Base-by-base conservation (phyloP, 1,284 basidiomycete species). In the Paramarasmius palmivorus region DNA sequence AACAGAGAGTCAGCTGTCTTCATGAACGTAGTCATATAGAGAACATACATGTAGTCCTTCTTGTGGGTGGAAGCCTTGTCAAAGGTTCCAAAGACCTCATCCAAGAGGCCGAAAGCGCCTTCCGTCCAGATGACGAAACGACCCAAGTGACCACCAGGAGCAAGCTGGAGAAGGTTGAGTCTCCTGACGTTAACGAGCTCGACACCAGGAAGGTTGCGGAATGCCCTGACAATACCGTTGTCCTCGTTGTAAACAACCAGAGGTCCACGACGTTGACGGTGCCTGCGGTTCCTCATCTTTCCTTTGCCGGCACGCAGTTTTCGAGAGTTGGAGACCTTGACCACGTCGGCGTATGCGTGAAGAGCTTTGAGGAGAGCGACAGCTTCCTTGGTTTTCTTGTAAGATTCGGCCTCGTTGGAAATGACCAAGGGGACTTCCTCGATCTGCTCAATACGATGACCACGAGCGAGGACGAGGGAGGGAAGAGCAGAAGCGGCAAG, bases 91-190 rank as follows among this genome's bases (percentile, higher is more conserved):
- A 93, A 99, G 65, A 99, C 87, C 65, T 92, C 89, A 74, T 99
- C 97, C 55, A 99, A 90, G 61, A 91, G 83, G 58, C 79, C 83
- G 75, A 99, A 98, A 46, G 97, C 97, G 68, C 83, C 82, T 81
- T 98, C 92, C 58, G 97, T 99, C 96, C 96, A 99, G 83, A 99
- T 97, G 73, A 98, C 83, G 80, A 99, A 99, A 62, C 97, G 93
- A 60, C 97, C 97, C 60, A 99, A 86, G 76, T 99, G 97, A 65
- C 97, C 97, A 86, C 97, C 97, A 53, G 97, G 97, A 35, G 97
- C 97, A 72, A 99, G 93, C 79, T 98, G 95, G 71, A 99, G 92
- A 67, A 99, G 86, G 82, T 99, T 99, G 66, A 99, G 82, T 58
- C 93, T 81, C 73, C 88, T 86, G 65, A 99, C 97, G 72, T 93